Evolutionary conservation across 495 filamentous ascomycete genomes (phyloP), one percentile per base, ranked within the genome.

Genomic region (Penicillium lividum): DNA sequence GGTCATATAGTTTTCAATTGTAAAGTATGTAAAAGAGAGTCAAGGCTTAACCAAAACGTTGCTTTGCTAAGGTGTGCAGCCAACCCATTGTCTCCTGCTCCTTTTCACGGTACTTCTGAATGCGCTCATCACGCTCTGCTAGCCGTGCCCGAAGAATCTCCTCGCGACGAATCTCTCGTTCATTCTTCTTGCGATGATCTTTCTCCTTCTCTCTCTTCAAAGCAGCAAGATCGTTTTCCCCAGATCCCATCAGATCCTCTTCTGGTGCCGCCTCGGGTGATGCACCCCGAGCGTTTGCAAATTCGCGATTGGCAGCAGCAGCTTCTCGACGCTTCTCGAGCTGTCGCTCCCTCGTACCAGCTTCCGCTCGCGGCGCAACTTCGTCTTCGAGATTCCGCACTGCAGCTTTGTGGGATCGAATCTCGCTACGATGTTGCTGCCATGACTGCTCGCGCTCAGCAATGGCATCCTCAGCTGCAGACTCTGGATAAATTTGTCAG

Each of bases 281-380:
- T 3, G 59, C 74, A 13, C 74, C 77, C 5, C 77, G 68, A n/a
- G 71, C 57, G 11, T 72, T 65, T 5, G 81, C 81, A 55, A 83
- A 82, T 4, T 71, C 64, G 3, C 73, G 73, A 52, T 82, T 82
- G 0, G 78, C 66, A 5, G 74, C 77, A 1, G 84, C 77, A 5
- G 67, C 72, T 54, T 88, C 85, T 10, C 74, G 75, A 48, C 86
- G 86, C 78, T 97, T 97, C 78, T 98, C 93, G 5, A 98, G 79
- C 54, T 85, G 83, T 8, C 93, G 84, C 71, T 96, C 94, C 28
- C 86, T 85, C 3, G 91, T 92, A 1, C 93, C 92, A 0, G 93
- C 74, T 49, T 93, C 92, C 0, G 93, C 91, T 13, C 91, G 89
- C 4, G 94, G 93, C 0, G 79, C 82, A 10, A 96, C 73, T 56